phyloP scores from a whole-genome alignment of 371 early-diverging fungal genomes.

The Lichtheimia ornata region DNA sequence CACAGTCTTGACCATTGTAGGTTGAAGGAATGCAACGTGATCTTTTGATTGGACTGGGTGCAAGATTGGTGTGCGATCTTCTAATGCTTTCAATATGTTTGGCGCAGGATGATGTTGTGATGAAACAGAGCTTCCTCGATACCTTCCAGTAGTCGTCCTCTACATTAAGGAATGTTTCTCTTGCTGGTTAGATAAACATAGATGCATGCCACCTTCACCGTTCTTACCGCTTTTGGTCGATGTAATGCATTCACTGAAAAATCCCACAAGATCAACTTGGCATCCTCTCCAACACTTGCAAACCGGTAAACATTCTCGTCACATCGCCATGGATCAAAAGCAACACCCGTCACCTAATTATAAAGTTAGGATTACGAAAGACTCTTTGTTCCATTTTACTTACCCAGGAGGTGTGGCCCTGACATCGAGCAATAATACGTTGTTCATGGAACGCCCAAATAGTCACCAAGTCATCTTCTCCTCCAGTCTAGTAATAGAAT shows the following conservation, averaged over 20 bases:
- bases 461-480: slow-evolving; percentile 95
- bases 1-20: slow-evolving; percentile 72
- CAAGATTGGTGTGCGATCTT: slow-evolving; percentile 28
- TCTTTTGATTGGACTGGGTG: slow-evolving; percentile 69
- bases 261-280: slow-evolving; percentile 91
- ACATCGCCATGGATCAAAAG: slow-evolving; percentile 91
- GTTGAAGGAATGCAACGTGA: slow-evolving; percentile 80
- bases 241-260: slow-evolving; percentile 83
- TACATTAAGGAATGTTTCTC: not conserved
- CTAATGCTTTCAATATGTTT: slow-evolving; percentile 23
- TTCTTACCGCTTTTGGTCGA: slow-evolving; percentile 67
- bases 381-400: slow-evolving; percentile 10
- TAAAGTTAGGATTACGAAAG: slow-evolving; percentile 12
- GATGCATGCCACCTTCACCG: too few relatives aligned
- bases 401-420: slow-evolving; percentile 95
- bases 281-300: slow-evolving; percentile 92
- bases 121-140: slow-evolving; percentile 44
- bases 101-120: slow-evolving; percentile 29
- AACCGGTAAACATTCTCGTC: slow-evolving; percentile 85
- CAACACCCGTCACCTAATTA: slow-evolving; percentile 67
- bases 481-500: slow-evolving; percentile 64
- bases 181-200: too few relatives aligned
- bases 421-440: slow-evolving; percentile 83
- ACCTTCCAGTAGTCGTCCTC: slow-evolving; percentile 30
- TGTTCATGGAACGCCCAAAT: slow-evolving; percentile 86